Percentiles rank a stretch among this genome's conserved stretches.
These are phyloP conservation scores for Melampsora abietis-canadensis DNA, from an alignment of 1,284 basidiomycete genomes.

Conservation along the genomic window DNA sequence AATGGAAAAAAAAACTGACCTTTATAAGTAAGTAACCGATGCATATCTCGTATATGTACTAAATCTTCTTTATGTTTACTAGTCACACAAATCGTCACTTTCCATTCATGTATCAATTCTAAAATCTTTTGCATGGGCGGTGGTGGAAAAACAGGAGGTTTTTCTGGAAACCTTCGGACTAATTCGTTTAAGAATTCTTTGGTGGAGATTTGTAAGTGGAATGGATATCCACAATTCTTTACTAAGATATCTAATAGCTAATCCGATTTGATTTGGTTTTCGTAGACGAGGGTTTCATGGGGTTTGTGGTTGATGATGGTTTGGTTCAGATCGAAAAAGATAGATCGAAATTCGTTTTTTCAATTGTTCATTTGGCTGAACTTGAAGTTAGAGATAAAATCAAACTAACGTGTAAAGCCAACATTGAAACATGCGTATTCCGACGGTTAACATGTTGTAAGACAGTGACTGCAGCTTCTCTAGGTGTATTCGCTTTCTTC, in stretches of 20 bases:
- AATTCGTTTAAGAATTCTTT: slow-evolving; percentile 99
- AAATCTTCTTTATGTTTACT: slow-evolving; percentile 95
- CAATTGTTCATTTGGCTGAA: not conserved
- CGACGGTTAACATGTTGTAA: slow-evolving; percentile 80
- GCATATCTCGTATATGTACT: slow-evolving; percentile 97
- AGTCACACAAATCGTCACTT: slow-evolving; percentile 82
- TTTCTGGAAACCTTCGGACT: slow-evolving; percentile 93
- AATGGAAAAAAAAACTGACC: slow-evolving; percentile 55
- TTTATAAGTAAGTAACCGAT: slow-evolving; percentile 88
- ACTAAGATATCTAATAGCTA: slow-evolving; percentile 84
- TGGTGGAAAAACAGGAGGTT: slow-evolving; percentile 89
- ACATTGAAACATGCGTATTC: slow-evolving; percentile 80
- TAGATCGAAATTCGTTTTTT: slow-evolving; percentile 25
- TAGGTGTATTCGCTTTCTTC: slow-evolving; percentile 93
- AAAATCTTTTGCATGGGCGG: slow-evolving; percentile 92
- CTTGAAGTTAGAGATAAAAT: not conserved
- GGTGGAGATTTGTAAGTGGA: slow-evolving; percentile 95
- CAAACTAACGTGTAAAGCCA: slow-evolving; percentile 59
- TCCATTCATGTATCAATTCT: slow-evolving; percentile 92
- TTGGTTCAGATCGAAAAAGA: slow-evolving; percentile 56
- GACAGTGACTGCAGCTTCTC: slow-evolving; percentile 80
- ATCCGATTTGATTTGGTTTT: not conserved
- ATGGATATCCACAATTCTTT: slow-evolving; percentile 90
- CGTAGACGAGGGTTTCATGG: slow-evolving; percentile 13
- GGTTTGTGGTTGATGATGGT: slow-evolving; percentile 52